Base-by-base conservation (phyloP, 106 monocot species). In the Vanilla planifolia region DNA sequence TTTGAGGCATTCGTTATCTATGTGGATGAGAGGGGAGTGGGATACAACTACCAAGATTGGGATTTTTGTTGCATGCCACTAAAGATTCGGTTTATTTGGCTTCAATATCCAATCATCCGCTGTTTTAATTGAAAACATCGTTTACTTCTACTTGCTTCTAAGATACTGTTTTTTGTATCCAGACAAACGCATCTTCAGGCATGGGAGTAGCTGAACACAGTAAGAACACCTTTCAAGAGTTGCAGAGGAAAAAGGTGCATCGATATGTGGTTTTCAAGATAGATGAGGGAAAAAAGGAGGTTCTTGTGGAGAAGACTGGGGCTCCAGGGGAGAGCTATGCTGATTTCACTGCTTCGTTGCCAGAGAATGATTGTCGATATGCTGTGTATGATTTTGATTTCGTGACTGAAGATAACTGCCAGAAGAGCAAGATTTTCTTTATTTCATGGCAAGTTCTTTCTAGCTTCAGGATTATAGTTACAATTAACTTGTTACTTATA, bases 381-480 rank as follows among this genome's bases (percentile, higher is more conserved):
- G 73, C 66, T 43, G 60, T 73, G 1, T 73, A 66, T 47, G 73
- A 73, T 29, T 73, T 73, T 73, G 72, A n/a, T n/a, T n/a, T n/a
- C n/a, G n/a, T n/a, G n/a, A n/a, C n/a, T n/a, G n/a, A n/a, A n/a
- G n/a, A n/a, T 3, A 65, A 73, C 23, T 73, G 73, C 46, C 73
- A 73, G 50, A 73, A 73, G 65, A 73, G 73, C 73, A 66, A 73
- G 57, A 73, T 73, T 23, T 66, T 73, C 56, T 73, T 73, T 41
- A 73, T 73, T 43, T 48, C 73, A 40, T 73, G 73, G 73, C 61
- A n/a, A 51, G 59, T 66, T 10, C 30, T 40, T 61, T 10, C 37
- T 37, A 37, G 10, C 37, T 37, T 37, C n/a, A n/a, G n/a, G n/a
- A n/a, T n/a, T n/a, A n/a, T n/a, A n/a, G n/a, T n/a, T n/a, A n/a